Base-by-base conservation (phyloP, 208 protist genomes). In the Leishmania lainsoni region DNA sequence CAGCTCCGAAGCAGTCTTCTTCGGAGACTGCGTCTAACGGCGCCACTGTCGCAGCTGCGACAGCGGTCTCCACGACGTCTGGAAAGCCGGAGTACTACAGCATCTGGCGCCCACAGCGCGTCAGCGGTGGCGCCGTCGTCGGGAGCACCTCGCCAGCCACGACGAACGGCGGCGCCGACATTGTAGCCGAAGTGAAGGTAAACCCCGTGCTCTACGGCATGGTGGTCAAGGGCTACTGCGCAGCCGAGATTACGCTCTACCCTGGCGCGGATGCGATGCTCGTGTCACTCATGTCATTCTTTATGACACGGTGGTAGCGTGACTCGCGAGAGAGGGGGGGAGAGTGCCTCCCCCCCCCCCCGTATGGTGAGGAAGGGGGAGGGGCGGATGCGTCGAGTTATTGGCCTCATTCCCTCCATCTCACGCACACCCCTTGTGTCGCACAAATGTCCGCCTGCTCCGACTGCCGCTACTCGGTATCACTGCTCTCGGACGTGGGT, bases 201-300 rank as follows among this genome's bases (percentile, higher is more conserved):
- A 76, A 79, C 68, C 75, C 76, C 5, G 54, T 86, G 32, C 56
- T 70, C 35, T 78, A 84, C 63, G 59, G 83, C 5, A 80, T 82
- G 59, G 75, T 86, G 45, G 52, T 76, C 17, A 90, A 91, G 79
- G 86, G 88, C 48, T 84, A 84, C 61, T 77, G 79, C 56, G 74
- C 93, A 48, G 86, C 82, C 16, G 91, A 96, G 81, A 80, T 96
- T 3, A 86, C 72, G 65, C 59, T 96, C 8, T 84, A 81, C 54
- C 70, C 87, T 0, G 93, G 91, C 22, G 89, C 86, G 0, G 93
- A 96, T 84, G 91, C 89, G 52, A 87, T 96, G 66, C 81, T 96
- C 35, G 86, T 95, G 65, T 84, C 90, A 1, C 51, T 92, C 39
- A 76, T 96, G 75, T 79, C 89, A 8, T 96, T 92, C 79, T 82